Conservation (phyloP, 2,329 filamentous ascomycete species). For the Ophiognomonia clavigignenti-juglandacearum region DNA sequence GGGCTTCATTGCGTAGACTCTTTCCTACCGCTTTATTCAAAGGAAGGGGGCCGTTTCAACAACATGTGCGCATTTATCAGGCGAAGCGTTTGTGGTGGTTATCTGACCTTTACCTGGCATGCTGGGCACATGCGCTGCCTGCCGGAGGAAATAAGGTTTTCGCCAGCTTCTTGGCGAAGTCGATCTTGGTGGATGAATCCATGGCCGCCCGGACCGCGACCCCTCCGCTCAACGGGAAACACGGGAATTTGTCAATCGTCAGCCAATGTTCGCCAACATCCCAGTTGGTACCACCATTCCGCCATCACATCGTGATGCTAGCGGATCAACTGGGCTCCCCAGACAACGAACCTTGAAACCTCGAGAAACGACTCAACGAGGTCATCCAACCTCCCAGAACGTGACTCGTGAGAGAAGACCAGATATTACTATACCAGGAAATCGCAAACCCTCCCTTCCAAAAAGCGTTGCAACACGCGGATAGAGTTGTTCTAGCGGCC, state of each 20-base stretch:
- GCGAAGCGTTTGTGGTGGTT: too few relatives aligned
- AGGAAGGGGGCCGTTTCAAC: too few relatives aligned
- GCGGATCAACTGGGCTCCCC: too few relatives aligned
- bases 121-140: not conserved
- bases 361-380: not conserved
- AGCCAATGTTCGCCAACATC: too few relatives aligned
- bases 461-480: not conserved
- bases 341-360: not conserved
- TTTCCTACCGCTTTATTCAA: too few relatives aligned
- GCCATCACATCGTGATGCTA: too few relatives aligned
- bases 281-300: too few relatives aligned
- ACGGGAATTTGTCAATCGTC: too few relatives aligned
- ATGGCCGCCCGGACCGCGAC: not conserved
- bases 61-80: too few relatives aligned
- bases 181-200: not conserved
- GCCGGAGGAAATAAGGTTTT: constrained; percentile 5
- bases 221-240: not conserved
- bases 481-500: constrained; percentile 4
- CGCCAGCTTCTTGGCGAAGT: not conserved
- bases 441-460: not conserved
- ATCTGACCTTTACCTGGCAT: not conserved
- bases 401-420: not conserved
- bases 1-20: too few relatives aligned
- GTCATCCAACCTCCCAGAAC: not conserved
- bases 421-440: not conserved